phyloP scores from a whole-genome alignment of 768 basidiomycete species.

The Rubroboletus satanas region DNA sequence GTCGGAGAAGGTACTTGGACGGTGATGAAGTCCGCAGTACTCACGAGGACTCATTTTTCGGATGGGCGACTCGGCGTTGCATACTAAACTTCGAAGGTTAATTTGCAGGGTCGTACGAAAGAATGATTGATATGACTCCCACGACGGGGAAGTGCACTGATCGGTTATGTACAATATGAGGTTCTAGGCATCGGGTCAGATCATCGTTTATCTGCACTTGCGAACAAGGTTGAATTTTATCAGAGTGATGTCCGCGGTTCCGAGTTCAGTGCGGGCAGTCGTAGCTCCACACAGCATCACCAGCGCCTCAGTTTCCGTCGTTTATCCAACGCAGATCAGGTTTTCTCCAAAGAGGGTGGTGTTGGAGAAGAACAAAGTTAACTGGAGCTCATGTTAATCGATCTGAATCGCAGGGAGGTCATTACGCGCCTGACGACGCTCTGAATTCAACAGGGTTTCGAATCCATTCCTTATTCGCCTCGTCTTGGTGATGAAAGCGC shows the following conservation, averaged over 20 bases:
- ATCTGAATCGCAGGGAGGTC: not conserved
- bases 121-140: constrained; percentile 4
- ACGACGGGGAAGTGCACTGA: constrained; percentile 14
- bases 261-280: too few species aligned
- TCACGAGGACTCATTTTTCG: not conserved
- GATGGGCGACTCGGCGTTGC: constrained; percentile 8
- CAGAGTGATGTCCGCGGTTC: not conserved
- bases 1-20: constrained; percentile 58
- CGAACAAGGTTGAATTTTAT: constrained; percentile 2
- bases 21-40: constrained; percentile 59
- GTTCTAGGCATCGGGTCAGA: not conserved
- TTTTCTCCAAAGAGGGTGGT: not conserved
- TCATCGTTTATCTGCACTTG: not conserved
- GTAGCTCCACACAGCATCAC: not conserved
- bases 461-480: not conserved
- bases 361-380: not conserved
- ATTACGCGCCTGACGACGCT: not conserved
- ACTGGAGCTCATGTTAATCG: not conserved
- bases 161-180: not conserved
- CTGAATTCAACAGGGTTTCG: not conserved
- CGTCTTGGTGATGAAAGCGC: not conserved
- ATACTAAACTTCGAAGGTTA: constrained; percentile 8
- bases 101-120: not conserved
- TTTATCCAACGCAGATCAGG: too few species aligned
- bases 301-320: not conserved